Conservation (phyloP, 2,329 filamentous ascomycete species). For the Pseudovirgaria hyperparasitica region DNA sequence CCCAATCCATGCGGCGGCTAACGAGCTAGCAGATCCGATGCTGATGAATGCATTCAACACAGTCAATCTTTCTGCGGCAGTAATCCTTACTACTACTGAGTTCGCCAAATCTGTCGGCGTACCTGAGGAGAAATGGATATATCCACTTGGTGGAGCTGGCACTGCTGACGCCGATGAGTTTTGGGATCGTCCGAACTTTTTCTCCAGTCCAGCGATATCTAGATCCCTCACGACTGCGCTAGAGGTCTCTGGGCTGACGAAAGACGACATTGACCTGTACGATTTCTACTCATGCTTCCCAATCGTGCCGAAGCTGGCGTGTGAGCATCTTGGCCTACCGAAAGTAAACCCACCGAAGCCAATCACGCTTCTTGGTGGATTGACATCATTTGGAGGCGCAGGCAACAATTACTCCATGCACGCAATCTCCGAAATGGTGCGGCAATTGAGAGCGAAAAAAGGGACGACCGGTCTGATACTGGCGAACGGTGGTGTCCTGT, state of each 20-base stretch:
- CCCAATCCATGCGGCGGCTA: not conserved
- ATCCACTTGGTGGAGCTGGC: conserved; percentile 50
- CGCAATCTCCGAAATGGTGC: conserved; percentile 29
- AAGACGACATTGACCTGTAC: conserved; percentile 44
- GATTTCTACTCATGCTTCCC: conserved; percentile 61
- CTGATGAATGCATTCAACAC: conserved; percentile 63
- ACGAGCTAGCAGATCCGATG: conserved; percentile 40
- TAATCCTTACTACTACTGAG: conserved; percentile 45
- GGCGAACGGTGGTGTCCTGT: conserved; percentile 53
- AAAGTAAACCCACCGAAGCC: conserved; percentile 34
- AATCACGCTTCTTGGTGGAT: conserved; percentile 49
- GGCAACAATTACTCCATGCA: conserved; percentile 63
- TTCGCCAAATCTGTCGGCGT: conserved; percentile 43
- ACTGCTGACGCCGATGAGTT: conserved; percentile 47
- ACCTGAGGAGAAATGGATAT: conserved; percentile 46
- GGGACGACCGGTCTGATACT: conserved; percentile 44
- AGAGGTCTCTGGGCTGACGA: conserved; percentile 31
- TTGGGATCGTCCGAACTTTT: conserved; percentile 48
- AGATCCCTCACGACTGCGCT: conserved; percentile 44
- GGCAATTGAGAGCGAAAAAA: conserved; percentile 35
- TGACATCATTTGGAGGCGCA: conserved; percentile 57
- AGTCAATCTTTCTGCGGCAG: conserved; percentile 50
- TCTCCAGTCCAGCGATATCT: conserved; percentile 45
- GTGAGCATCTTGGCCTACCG: conserved; percentile 44
- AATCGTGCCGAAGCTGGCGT: conserved; percentile 55